Evolutionary conservation across 2,329 filamentous ascomycete species (phyloP).

Genomic region (Claviceps citrina): DNA sequence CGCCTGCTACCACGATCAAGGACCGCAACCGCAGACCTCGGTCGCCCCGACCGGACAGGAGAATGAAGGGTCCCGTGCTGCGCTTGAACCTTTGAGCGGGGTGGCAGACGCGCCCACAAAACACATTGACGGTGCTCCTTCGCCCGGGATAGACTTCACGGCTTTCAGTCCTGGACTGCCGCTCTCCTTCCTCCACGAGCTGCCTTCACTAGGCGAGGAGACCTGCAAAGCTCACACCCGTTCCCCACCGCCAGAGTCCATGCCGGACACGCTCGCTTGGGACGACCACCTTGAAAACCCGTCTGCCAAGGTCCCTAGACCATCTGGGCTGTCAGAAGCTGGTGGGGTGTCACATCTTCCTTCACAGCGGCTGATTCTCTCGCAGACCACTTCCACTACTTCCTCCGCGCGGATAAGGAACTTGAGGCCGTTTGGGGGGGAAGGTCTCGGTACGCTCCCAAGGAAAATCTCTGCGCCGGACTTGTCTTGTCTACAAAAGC

Average conservation of each 20-base stretch:
- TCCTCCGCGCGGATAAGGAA: constrained; percentile 36
- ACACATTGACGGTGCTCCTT: constrained; percentile 21
- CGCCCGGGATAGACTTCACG: constrained; percentile 25
- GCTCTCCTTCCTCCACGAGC: constrained; percentile 21
- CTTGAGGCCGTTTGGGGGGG: constrained; percentile 39
- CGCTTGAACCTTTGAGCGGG: constrained; percentile 37
- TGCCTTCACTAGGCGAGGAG: constrained; percentile 14
- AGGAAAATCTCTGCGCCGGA: constrained; percentile 10
- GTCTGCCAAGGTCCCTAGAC: constrained; percentile 14
- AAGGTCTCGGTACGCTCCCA: constrained; percentile 36
- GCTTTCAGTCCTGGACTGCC: constrained; percentile 18
- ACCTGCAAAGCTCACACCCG: constrained; percentile 13
- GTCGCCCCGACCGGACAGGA: constrained; percentile 26
- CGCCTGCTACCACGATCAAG: constrained; percentile 44
- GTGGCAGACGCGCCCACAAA: constrained; percentile 33
- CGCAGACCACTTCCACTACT: constrained; percentile 37
- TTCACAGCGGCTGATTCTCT: constrained; percentile 33
- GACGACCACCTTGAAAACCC: constrained; percentile 24
- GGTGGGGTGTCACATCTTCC: constrained; percentile 29
- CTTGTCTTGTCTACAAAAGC: constrained; percentile 17
- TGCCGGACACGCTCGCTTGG: constrained; percentile 44
- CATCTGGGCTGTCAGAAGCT: constrained; percentile 6
- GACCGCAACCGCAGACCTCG: constrained; percentile 11
- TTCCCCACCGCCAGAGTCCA: constrained; percentile 21
- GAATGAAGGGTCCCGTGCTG: constrained; percentile 33